Evolutionary conservation across 352 stramenopile species (phyloP).

Genomic region (Pythium sukuiense): DNA sequence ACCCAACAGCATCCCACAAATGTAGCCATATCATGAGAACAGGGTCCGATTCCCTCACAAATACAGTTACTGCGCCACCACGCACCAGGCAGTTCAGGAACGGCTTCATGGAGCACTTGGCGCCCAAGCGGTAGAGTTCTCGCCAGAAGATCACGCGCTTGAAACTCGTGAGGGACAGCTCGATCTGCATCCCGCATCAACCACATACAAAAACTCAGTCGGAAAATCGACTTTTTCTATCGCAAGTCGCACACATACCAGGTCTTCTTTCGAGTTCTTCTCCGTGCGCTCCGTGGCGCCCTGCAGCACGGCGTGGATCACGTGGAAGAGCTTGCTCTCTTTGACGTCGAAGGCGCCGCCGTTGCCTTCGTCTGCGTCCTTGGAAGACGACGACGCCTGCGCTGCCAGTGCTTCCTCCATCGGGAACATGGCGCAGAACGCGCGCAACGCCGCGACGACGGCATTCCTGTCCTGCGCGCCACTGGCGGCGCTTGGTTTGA

Average conservation of each 20-base stretch:
- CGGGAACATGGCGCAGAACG: slow-evolving; percentile 79
- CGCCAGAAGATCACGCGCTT: slow-evolving; percentile 76
- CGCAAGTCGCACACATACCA: slow-evolving; percentile 31
- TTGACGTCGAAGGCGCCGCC: slow-evolving; percentile 62
- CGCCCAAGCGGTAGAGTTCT: slow-evolving; percentile 77
- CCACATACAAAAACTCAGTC: neutral
- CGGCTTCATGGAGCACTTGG: slow-evolving; percentile 83
- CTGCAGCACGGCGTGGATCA: slow-evolving; percentile 68
- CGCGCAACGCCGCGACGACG: slow-evolving; percentile 58
- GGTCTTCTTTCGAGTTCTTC: slow-evolving; percentile 47
- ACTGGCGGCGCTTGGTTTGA: slow-evolving; percentile 40
- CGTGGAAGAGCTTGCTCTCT: slow-evolving; percentile 73
- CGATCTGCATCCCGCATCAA: slow-evolving; percentile 39
- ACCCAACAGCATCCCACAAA: neutral
- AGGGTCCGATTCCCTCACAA: neutral
- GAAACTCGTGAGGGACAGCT: slow-evolving; percentile 66
- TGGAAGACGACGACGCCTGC: slow-evolving; percentile 2
- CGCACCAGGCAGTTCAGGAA: slow-evolving; percentile 71
- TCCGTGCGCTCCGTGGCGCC: slow-evolving; percentile 60
- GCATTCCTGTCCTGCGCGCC: slow-evolving; percentile 38
- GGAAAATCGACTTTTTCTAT: neutral
- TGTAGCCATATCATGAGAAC: slow-evolving; percentile 3
- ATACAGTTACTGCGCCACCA: neutral
- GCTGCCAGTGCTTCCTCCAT: slow-evolving; percentile 48
- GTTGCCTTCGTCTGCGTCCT: slow-evolving; percentile 25